These are phyloP conservation scores for Dichotomopilus funicola DNA, from an alignment of 2,329 filamentous ascomycete genomes.

Conservation along the genomic window DNA sequence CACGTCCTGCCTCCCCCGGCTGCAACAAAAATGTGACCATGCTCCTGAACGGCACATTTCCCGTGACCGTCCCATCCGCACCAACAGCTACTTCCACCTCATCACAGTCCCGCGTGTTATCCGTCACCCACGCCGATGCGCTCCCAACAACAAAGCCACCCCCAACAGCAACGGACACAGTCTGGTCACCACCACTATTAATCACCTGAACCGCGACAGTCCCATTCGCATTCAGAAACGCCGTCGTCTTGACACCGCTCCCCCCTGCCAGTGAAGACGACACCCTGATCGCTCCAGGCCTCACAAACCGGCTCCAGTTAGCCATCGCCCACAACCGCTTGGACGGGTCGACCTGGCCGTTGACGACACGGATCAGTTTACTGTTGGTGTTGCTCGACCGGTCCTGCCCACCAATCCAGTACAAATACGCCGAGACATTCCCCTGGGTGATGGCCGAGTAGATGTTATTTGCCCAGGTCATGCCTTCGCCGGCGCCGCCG, in stretches of 20 bases:
- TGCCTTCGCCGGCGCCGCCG: constrained; percentile 44
- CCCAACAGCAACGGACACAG: constrained; percentile 1
- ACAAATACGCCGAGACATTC: constrained; percentile 46
- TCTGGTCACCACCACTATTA: constrained; percentile 18
- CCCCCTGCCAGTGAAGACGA: constrained; percentile 19
- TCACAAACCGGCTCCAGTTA: constrained; percentile 28
- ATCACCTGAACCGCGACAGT: constrained; percentile 28
- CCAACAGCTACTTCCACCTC: not conserved
- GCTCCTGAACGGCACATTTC: constrained; percentile 6
- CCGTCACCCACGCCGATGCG: constrained; percentile 19
- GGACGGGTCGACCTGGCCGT: constrained; percentile 19
- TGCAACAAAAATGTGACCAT: constrained; percentile 16
- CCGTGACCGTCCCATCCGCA: constrained; percentile 4
- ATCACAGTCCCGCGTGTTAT: constrained; percentile 12
- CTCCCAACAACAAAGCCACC: not conserved
- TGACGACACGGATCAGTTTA: constrained; percentile 24
- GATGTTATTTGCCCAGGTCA: constrained; percentile 51
- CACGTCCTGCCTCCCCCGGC: not conserved
- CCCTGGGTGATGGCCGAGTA: constrained; percentile 42
- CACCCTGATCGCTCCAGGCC: constrained; percentile 27
- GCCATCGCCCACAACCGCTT: constrained; percentile 28
- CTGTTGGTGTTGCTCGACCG: constrained; percentile 24
- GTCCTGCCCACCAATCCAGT: constrained; percentile 34
- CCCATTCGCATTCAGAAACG: constrained; percentile 31
- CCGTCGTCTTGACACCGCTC: constrained; percentile 18